phyloP scores from a whole-genome alignment of 495 filamentous ascomycete species.

The Penicillium goetzii region DNA sequence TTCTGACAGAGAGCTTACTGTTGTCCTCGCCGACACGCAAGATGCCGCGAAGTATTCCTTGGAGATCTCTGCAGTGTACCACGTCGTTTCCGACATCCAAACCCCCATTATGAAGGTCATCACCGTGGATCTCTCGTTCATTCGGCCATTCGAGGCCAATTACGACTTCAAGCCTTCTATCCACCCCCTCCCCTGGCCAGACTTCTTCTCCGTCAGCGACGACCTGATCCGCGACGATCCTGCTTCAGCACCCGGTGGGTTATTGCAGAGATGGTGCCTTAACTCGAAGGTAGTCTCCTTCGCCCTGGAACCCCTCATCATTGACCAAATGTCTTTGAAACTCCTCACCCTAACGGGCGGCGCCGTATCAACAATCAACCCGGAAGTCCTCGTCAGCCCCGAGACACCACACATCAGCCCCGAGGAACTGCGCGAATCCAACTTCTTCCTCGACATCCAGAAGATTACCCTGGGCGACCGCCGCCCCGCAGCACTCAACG shows the following conservation, averaged over 20 bases:
- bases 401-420: conserved; percentile 53
- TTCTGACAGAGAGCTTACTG: conserved; percentile 34
- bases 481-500: conserved; percentile 66
- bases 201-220: conserved; percentile 67
- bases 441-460: conserved; percentile 72
- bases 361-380: conserved; percentile 50
- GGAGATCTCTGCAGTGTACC: conserved; percentile 73
- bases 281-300: conserved; percentile 74
- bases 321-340: conserved; percentile 64
- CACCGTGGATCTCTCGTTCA: conserved; percentile 67
- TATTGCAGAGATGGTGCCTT: conserved; percentile 79
- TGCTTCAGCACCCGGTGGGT: conserved; percentile 54
- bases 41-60: conserved; percentile 68
- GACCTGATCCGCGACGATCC: conserved; percentile 37
- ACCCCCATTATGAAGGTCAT: conserved; percentile 80
- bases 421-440: conserved; percentile 65
- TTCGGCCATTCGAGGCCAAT: conserved; percentile 84
- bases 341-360: conserved; percentile 60
- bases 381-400: conserved; percentile 41
- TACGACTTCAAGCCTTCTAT: conserved; percentile 81
- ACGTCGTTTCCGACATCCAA: conserved; percentile 76
- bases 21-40: conserved; percentile 42
- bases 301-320: conserved; percentile 67
- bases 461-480: conserved; percentile 82
- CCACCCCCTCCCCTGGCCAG: conserved; percentile 81